A percentile compares a stretch with the other conserved stretches of the same genome.
phyloP scores from a whole-genome alignment of 306 rosid genomes.

The Cicer bijugum region DNA sequence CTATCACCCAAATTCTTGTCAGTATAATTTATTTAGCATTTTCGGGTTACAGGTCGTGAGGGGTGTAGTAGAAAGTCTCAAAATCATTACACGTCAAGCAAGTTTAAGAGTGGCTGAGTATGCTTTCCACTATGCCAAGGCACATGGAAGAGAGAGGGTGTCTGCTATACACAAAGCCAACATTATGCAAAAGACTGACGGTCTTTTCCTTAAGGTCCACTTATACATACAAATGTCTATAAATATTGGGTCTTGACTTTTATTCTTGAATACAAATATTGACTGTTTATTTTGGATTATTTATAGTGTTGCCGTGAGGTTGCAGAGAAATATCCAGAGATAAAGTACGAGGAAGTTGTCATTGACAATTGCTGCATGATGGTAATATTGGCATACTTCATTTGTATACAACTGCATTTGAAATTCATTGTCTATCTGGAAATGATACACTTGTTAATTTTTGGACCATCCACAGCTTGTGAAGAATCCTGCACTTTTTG shows the following conservation, averaged over 20 bases:
- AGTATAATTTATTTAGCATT: constrained; percentile 37
- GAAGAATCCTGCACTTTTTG: constrained; percentile 93
- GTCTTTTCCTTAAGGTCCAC: constrained; percentile 70
- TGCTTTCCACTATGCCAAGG: constrained; percentile 96
- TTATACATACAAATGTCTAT: constrained; percentile 13
- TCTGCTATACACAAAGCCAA: constrained; percentile 99
- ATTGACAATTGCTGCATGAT: constrained; percentile 99
- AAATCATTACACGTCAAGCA: constrained; percentile 97
- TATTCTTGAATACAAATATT: constrained; percentile 21
- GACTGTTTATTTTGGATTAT: constrained; percentile 32
- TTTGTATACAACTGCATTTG: constrained; percentile 32
- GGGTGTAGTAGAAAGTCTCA: constrained; percentile 98
- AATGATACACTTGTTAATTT: constrained; percentile 25
- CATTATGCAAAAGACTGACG: constrained; percentile 99
- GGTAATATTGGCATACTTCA: constrained; percentile 56
- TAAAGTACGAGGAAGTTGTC: constrained; percentile 90
- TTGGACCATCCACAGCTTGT: constrained; percentile 73
- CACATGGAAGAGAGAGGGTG: constrained; percentile 91
- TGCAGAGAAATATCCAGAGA: constrained; percentile 97
- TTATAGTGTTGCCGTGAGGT: constrained; percentile 98
- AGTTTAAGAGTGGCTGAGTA: constrained; percentile 99
- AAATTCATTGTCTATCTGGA: constrained; percentile 18
- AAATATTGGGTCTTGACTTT: background rate
- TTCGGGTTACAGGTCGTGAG: constrained; percentile 81
- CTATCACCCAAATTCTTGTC: constrained; percentile 25